phyloP scores from a whole-genome alignment of 1,284 basidiomycete genomes.

The Neolentinus lepideus region DNA sequence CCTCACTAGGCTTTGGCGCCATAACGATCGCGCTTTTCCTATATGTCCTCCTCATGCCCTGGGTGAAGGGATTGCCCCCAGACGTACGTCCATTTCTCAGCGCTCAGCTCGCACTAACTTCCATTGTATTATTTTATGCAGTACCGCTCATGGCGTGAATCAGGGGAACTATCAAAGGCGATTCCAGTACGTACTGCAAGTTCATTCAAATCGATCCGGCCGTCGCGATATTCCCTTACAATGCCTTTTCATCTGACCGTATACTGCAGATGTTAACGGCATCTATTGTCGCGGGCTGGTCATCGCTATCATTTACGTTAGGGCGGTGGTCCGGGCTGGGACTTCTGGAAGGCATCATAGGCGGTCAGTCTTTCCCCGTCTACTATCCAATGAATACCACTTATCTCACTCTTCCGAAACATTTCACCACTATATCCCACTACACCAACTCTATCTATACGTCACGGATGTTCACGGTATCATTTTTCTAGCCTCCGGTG shows the following conservation, averaged over 20 bases:
- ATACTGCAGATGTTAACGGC: slow-evolving; percentile 39
- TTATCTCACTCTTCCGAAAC: slow-evolving; percentile 4
- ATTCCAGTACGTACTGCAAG: slow-evolving; percentile 13
- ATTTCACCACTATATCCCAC: too few relatives aligned
- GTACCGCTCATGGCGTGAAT: slow-evolving; percentile 57
- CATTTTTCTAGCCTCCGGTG: slow-evolving; percentile 45
- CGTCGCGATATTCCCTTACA: background rate
- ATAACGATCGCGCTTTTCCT: slow-evolving; percentile 62
- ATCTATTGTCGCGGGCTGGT: slow-evolving; percentile 65
- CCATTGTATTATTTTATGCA: slow-evolving; percentile 19
- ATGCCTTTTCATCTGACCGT: slow-evolving; percentile 6
- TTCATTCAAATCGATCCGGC: too few relatives aligned
- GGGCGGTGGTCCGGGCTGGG: slow-evolving; percentile 60
- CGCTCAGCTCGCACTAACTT: background rate
- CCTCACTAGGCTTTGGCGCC: slow-evolving; percentile 42
- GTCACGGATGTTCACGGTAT: too few relatives aligned
- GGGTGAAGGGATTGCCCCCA: slow-evolving; percentile 55
- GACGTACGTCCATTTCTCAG: slow-evolving; percentile 40
- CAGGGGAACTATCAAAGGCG: slow-evolving; percentile 19
- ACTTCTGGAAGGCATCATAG: slow-evolving; percentile 52
- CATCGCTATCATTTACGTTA: slow-evolving; percentile 50
- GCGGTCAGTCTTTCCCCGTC: slow-evolving; percentile 34
- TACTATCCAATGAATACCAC: slow-evolving; percentile 1
- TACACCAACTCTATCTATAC: too few relatives aligned
- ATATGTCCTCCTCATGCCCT: slow-evolving; percentile 59